Evolutionary conservation across 768 basidiomycete genomes (phyloP).

Genomic region (Xerocomus potaroensis): DNA sequence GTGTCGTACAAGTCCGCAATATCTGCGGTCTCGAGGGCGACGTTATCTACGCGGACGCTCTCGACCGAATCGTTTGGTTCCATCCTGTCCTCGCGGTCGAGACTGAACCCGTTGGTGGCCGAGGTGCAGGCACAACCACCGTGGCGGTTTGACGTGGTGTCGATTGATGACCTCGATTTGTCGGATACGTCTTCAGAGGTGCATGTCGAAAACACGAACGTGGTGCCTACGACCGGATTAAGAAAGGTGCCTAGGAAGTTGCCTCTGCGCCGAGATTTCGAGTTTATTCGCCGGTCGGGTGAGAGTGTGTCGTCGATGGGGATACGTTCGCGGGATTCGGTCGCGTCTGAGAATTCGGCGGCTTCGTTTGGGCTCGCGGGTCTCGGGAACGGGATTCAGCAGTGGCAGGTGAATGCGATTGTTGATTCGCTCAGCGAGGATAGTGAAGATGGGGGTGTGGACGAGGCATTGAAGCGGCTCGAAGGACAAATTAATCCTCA

Average conservation of each 20-base stretch:
- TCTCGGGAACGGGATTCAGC: slow-evolving; percentile 46
- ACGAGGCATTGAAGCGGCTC: slow-evolving; percentile 72
- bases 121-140: slow-evolving; percentile 38
- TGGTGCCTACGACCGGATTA: slow-evolving; percentile 48
- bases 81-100: slow-evolving; percentile 28
- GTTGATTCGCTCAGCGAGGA: slow-evolving; percentile 72
- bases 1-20: slow-evolving; percentile 23
- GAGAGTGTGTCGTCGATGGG: slow-evolving; percentile 78
- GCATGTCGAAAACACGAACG: slow-evolving; percentile 30
- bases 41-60: slow-evolving; percentile 25
- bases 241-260: slow-evolving; percentile 53
- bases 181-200: slow-evolving; percentile 69
- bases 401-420: slow-evolving; percentile 80
- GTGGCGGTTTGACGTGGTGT: slow-evolving; percentile 68
- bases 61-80: slow-evolving; percentile 34
- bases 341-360: slow-evolving; percentile 42
- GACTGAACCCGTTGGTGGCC: slow-evolving; percentile 29
- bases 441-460: slow-evolving; percentile 74
- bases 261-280: slow-evolving; percentile 75
- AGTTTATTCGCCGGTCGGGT: slow-evolving; percentile 69
- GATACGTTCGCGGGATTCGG: slow-evolving; percentile 57
- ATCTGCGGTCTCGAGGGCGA: slow-evolving; percentile 17
- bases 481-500: slow-evolving; percentile 83
- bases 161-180: slow-evolving; percentile 76
- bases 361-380: slow-evolving; percentile 38